phyloP scores from a whole-genome alignment of 2,329 filamentous ascomycete species.

The Alternaria gaisen region DNA sequence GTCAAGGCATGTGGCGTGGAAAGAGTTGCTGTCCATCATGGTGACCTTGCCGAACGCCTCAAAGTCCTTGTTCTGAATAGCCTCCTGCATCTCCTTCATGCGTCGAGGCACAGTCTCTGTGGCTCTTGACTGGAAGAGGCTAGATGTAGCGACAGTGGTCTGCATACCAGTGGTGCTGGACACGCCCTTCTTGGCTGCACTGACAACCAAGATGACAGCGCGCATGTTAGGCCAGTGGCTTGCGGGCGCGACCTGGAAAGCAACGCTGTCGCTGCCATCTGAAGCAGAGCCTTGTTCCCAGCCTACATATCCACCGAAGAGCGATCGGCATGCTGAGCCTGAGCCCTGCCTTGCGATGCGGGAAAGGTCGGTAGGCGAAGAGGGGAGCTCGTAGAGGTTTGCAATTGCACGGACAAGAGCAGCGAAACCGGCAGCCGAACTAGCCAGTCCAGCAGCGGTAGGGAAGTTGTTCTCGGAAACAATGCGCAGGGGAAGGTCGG shows the following conservation, averaged over 20 bases:
- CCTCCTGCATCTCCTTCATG: conserved; percentile 86
- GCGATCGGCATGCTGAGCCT: conserved; percentile 88
- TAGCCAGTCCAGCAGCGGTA: conserved; percentile 86
- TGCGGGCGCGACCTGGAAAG: conserved; percentile 86
- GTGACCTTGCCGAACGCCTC: conserved; percentile 86
- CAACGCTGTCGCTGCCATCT: conserved; percentile 87
- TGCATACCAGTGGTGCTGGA: conserved; percentile 96
- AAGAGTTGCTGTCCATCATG: conserved; percentile 96
- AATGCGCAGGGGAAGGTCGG: conserved; percentile 78
- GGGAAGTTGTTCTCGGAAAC: conserved; percentile 99
- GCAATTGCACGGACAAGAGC: conserved; percentile 84
- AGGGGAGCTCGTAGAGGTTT: conserved; percentile 85
- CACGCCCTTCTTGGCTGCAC: conserved; percentile 94
- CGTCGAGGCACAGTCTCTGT: conserved; percentile 79
- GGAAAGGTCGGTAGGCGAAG: conserved; percentile 82
- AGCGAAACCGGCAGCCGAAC: conserved; percentile 71
- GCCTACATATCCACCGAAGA: conserved; percentile 95
- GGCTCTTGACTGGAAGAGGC: conserved; percentile 83
- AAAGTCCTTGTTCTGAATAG: conserved; percentile 82
- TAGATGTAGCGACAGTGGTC: conserved; percentile 89
- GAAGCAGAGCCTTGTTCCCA: conserved; percentile 81
- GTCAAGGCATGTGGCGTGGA: conserved; percentile 94
- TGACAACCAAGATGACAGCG: conserved; percentile 88
- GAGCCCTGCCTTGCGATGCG: conserved; percentile 92
- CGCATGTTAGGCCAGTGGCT: conserved; percentile 96